These are phyloP conservation scores for Cystofilobasidium macerans DNA, from an alignment of 768 basidiomycete genomes.

Conservation along the genomic window DNA sequence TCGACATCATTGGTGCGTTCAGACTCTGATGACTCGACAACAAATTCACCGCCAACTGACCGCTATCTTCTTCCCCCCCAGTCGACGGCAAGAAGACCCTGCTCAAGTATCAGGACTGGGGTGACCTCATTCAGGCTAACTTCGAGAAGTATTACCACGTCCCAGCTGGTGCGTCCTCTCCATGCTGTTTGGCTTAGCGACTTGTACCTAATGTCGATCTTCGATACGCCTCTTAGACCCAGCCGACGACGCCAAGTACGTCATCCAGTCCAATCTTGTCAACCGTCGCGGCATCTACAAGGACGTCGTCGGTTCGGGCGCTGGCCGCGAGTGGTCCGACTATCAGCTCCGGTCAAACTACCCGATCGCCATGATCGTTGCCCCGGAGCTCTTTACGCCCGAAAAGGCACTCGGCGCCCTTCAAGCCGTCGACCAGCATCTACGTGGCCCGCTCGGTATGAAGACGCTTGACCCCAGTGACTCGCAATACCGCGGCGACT, in stretches of 20 bases:
- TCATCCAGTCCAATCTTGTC: conserved; percentile 56
- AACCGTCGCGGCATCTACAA: conserved; percentile 95
- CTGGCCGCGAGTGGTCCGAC: conserved; percentile 85
- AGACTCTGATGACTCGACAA: neutral
- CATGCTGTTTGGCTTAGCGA: no score
- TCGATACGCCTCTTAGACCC: no score
- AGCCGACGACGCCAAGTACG: conserved; percentile 57
- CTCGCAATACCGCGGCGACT: conserved; percentile 74
- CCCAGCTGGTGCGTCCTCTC: conserved; percentile 51
- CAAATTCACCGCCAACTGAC: neutral
- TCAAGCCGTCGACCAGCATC: conserved; percentile 61
- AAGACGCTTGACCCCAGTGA: conserved; percentile 85
- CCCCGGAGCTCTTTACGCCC: conserved; percentile 83
- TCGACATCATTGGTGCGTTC: conserved; percentile 64
- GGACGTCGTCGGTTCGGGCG: conserved; percentile 84
- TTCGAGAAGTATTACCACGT: conserved; percentile 90
- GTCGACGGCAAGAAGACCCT: conserved; percentile 58
- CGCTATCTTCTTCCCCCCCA: conserved; percentile 35
- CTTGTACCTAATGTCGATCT: no score
- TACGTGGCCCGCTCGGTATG: conserved; percentile 88
- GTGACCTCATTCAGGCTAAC: conserved; percentile 63
- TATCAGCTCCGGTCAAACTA: conserved; percentile 80
- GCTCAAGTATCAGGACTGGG: conserved; percentile 86
- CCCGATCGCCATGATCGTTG: conserved; percentile 91
- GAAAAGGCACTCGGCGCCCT: conserved; percentile 68